A percentile compares a stretch with the other conserved stretches of the same genome.
Conservation (phyloP, 1,139 yeast species). For the Magnusiomyces tetraspermus region DNA sequence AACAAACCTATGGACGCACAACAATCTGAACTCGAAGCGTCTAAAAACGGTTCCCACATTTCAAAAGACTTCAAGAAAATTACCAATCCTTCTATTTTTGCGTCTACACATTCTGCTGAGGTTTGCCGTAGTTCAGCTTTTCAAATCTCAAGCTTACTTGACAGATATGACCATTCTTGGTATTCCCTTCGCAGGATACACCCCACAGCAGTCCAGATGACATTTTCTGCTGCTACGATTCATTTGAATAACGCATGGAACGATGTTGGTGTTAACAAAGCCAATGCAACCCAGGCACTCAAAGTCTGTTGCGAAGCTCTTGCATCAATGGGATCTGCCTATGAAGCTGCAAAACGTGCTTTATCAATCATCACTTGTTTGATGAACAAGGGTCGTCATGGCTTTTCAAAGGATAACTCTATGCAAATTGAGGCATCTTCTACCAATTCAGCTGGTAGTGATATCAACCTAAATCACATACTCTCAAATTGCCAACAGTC, state of each 20-base stretch:
- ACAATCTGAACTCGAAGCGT: constrained; percentile 4
- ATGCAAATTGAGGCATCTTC: not conserved
- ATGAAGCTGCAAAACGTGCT: constrained; percentile 12
- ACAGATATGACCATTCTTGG: constrained; percentile 13
- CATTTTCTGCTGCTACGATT: constrained; percentile 23
- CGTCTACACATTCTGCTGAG: constrained; percentile 13
- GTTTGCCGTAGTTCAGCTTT: constrained; percentile 14
- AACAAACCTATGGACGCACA: not conserved
- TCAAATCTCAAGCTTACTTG: constrained; percentile 12
- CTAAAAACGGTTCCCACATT: no score
- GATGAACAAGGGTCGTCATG: constrained; percentile 5
- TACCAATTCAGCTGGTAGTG: not conserved
- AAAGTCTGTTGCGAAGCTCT: constrained; percentile 14
- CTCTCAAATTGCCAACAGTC: no score
- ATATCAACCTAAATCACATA: not conserved
- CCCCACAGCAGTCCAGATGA: constrained; percentile 20
- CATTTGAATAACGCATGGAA: constrained; percentile 14
- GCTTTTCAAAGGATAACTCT: constrained; percentile 1
- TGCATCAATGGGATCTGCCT: constrained; percentile 9
- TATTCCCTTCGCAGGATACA: constrained; percentile 21
- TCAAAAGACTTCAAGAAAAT: not conserved
- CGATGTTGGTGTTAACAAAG: constrained; percentile 11
- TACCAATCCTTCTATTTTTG: constrained; percentile 5
- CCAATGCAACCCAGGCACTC: constrained; percentile 11
- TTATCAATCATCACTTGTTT: constrained; percentile 4